phyloP scores from a whole-genome alignment of 495 filamentous ascomycete species.

The Aspergillus mulundensis region DNA sequence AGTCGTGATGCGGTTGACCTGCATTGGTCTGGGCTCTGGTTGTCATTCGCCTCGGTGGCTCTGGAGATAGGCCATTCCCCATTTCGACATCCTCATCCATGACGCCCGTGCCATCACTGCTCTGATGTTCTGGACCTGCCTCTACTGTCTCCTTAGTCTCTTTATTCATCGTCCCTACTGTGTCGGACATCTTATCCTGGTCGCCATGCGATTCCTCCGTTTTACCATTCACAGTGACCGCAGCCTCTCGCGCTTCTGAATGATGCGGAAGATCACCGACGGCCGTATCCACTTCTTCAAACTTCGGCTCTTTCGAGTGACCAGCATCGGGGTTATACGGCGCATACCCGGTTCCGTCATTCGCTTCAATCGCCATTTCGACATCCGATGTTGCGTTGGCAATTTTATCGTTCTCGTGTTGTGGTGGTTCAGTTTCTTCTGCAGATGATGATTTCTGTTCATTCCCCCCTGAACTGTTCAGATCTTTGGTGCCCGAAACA shows the following conservation, averaged over 20 bases:
- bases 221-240: constrained; percentile 14
- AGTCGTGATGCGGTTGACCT: constrained; percentile 29
- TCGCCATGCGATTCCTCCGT: constrained; percentile 1
- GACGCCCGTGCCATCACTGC: constrained; percentile 17
- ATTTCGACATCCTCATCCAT: constrained; percentile 35
- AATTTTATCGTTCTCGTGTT: constrained; percentile 8
- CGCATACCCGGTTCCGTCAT: constrained; percentile 3
- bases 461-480: constrained; percentile 7
- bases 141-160: constrained; percentile 15
- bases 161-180: constrained; percentile 10
- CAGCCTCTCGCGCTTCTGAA: constrained; percentile 16
- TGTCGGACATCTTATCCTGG: constrained; percentile 4
- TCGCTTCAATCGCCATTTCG: constrained; percentile 42
- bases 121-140: background rate
- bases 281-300: constrained; percentile 37
- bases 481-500: constrained; percentile 7
- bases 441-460: constrained; percentile 8
- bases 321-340: constrained; percentile 1
- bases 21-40: constrained; percentile 63
- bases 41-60: constrained; percentile 61
- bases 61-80: constrained; percentile 34
- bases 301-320: constrained; percentile 30
- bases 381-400: constrained; percentile 26
- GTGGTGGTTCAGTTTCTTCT: constrained; percentile 9
- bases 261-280: constrained; percentile 39